These are phyloP conservation scores for Arthrobotrys iridis DNA, from an alignment of 2,329 filamentous ascomycete species.

Conservation along the genomic window DNA sequence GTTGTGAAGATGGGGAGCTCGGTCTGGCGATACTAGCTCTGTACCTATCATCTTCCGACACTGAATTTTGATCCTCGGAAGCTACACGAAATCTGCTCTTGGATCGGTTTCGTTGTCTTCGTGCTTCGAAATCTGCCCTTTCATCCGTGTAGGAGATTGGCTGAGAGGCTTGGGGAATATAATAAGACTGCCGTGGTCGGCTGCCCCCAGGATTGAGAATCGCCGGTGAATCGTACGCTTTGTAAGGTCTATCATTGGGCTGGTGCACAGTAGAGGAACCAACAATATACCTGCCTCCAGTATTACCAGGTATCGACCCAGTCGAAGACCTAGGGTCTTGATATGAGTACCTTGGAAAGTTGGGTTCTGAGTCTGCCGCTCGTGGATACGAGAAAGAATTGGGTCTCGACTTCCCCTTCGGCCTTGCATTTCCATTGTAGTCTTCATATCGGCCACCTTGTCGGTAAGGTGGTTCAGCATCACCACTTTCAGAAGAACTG, in stretches of 20 bases:
- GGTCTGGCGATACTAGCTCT: constrained; percentile 14
- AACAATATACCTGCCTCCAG: constrained; percentile 22
- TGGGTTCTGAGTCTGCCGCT: constrained; percentile 24
- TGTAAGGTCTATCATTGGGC: constrained; percentile 14
- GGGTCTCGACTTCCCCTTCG: constrained; percentile 36
- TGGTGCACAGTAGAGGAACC: constrained; percentile 20
- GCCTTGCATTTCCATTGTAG: constrained; percentile 16
- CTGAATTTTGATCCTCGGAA: constrained; percentile 4
- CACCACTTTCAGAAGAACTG: constrained; percentile 47
- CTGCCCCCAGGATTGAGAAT: constrained; percentile 8
- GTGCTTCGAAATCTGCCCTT: constrained; percentile 24
- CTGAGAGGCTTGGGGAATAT: constrained; percentile 16
- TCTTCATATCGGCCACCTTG: constrained; percentile 24
- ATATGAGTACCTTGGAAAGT: neutral
- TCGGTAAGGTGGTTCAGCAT: constrained; percentile 33
- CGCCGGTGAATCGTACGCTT: constrained; percentile 1
- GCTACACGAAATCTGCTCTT: constrained; percentile 28
- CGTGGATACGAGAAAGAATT: constrained; percentile 45
- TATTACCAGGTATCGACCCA: constrained; percentile 34
- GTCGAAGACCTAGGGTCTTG: constrained; percentile 37
- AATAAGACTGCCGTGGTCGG: constrained; percentile 16
- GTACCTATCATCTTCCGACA: constrained; percentile 33
- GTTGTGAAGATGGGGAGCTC: constrained; percentile 22
- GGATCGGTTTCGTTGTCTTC: constrained; percentile 17
- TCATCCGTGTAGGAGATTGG: constrained; percentile 25